A percentile compares a stretch with the other conserved stretches of the same genome.
Evolutionary conservation across 2,329 filamentous ascomycete species (phyloP).

Genomic region (Phyllosticta ampelicida): DNA sequence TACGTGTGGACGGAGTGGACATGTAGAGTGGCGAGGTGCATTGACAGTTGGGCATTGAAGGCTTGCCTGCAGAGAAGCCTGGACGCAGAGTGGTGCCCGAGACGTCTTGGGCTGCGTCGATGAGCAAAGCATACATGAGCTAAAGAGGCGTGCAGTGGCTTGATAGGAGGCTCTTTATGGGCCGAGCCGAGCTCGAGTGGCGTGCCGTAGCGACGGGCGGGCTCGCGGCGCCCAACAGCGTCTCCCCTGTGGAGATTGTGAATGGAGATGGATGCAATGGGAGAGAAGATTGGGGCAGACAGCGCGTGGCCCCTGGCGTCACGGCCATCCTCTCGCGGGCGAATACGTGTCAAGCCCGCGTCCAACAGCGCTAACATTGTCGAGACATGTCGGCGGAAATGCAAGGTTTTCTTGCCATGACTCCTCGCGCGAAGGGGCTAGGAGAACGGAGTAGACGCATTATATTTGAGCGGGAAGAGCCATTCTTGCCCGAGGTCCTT

Average conservation of each 20-base stretch:
- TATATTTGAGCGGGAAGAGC: neutral
- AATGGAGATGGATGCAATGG: neutral
- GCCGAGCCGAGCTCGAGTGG: conserved; percentile 8
- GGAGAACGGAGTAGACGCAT: neutral
- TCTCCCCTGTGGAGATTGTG: conserved; percentile 5
- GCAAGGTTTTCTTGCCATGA: neutral
- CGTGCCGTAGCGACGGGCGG: conserved; percentile 2
- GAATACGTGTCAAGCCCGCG: conserved; percentile 2
- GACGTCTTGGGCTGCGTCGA: neutral
- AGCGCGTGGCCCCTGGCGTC: conserved; percentile 5
- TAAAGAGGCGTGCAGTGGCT: neutral
- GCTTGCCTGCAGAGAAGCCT: neutral
- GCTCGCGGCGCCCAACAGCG: conserved; percentile 2
- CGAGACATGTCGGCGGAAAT: neutral
- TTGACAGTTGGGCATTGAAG: neutral
- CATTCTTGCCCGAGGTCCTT: neutral
- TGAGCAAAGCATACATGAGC: neutral
- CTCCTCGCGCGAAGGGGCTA: neutral
- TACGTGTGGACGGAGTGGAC: neutral
- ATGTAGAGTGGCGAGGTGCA: neutral
- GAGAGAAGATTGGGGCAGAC: neutral
- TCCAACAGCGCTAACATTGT: neutral
- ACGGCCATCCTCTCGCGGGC: neutral
- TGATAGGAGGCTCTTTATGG: conserved; percentile 4
- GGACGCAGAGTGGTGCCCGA: neutral